Evolutionary conservation across 1,139 yeast species (phyloP).

Genomic region (Candida frijolesensis): DNA sequence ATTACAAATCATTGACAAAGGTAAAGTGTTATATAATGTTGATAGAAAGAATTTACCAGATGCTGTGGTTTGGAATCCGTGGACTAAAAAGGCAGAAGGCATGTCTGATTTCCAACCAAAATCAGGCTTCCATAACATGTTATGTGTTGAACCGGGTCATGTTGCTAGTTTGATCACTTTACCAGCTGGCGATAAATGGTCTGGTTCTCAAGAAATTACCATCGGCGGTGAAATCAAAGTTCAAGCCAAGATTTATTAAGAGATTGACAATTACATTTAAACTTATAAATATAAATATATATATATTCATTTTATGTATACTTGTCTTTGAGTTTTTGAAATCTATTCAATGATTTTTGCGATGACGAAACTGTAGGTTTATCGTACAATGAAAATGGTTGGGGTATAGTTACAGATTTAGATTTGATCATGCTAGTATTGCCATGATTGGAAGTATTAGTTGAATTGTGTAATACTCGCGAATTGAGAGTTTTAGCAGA

Average conservation of each 20-base stretch:
- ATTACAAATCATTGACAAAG: conserved; percentile 67
- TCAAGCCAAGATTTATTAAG: conserved; percentile 42
- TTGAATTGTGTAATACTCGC: conserved; percentile 9
- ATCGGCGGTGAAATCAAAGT: conserved; percentile 48
- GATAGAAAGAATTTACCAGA: conserved; percentile 74
- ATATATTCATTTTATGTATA: conserved; percentile 21
- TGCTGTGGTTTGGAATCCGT: conserved; percentile 97
- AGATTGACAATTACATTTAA: background rate
- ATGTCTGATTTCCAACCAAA: conserved; percentile 91
- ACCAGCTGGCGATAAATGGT: conserved; percentile 71
- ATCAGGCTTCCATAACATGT: conserved; percentile 79
- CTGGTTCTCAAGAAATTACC: conserved; percentile 37
- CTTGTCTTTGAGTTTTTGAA: conserved; percentile 32
- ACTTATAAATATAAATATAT: background rate
- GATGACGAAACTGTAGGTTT: conserved; percentile 51
- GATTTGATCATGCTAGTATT: conserved; percentile 11
- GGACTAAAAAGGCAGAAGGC: conserved; percentile 76
- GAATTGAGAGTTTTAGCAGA: conserved; percentile 5
- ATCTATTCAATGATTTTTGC: conserved; percentile 38
- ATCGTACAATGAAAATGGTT: conserved; percentile 35
- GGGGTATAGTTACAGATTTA: conserved; percentile 22
- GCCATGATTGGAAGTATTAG: conserved; percentile 5
- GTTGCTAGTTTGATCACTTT: conserved; percentile 69
- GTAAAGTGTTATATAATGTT: conserved; percentile 68
- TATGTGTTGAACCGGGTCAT: conserved; percentile 92